Evolutionary conservation across 2,329 filamentous ascomycete species (phyloP).

Genomic region (Aureobasidium sp.): DNA sequence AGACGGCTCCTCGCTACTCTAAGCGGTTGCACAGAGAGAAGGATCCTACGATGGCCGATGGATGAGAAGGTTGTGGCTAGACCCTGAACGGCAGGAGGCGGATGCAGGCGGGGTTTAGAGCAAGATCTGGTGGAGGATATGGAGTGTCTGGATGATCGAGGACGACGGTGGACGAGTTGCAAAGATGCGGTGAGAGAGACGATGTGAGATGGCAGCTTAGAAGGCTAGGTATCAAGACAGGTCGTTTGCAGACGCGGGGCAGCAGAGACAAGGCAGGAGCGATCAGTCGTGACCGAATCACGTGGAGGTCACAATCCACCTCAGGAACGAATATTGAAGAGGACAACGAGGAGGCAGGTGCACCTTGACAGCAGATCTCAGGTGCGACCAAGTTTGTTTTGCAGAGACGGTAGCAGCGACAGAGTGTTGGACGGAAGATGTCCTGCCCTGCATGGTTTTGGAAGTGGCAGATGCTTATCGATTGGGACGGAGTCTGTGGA

Average conservation of each 20-base stretch:
- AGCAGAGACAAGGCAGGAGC: slow-evolving; percentile 1
- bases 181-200: background rate
- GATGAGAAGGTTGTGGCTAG: background rate
- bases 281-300: background rate
- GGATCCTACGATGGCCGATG: background rate
- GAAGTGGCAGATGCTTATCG: background rate
- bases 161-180: background rate
- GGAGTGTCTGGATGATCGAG: background rate
- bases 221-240: background rate
- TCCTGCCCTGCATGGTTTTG: background rate
- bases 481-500: background rate
- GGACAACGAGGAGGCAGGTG: background rate
- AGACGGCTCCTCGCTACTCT: too few relatives aligned
- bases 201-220: background rate
- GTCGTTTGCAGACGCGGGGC: slow-evolving; percentile 1
- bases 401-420: background rate
- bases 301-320: background rate
- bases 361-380: background rate
- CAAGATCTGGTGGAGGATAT: background rate
- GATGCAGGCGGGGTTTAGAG: slow-evolving; percentile 4
- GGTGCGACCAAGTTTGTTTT: background rate
- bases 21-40: background rate
- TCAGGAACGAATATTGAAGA: background rate
- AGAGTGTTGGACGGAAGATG: background rate
- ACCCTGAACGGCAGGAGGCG: background rate